These are phyloP conservation scores for Blastocystis sp. DNA, from an alignment of 352 stramenopile species.

Conservation along the genomic window DNA sequence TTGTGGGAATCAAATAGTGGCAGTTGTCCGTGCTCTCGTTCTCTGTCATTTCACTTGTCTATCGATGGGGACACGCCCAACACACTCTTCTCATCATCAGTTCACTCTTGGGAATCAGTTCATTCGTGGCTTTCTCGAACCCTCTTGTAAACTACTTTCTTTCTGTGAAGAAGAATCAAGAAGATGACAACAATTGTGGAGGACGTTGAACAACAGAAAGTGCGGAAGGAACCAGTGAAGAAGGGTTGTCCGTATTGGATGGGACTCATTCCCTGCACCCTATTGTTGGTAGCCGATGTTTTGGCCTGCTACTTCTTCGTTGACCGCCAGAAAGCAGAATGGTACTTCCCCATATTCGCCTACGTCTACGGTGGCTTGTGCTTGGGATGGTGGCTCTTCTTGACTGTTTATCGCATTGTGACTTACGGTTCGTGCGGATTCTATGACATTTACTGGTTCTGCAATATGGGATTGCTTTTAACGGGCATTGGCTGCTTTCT, in stretches of 20 bases:
- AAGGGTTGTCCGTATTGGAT: constrained; percentile 48
- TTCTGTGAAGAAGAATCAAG: background rate
- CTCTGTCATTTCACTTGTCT: no score
- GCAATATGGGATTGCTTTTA: constrained; percentile 57
- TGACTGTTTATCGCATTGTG: constrained; percentile 2
- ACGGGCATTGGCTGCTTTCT: constrained; percentile 16
- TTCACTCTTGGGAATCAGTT: no score
- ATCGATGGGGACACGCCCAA: no score
- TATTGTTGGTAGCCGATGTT: constrained; percentile 2
- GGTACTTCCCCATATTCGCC: constrained; percentile 34
- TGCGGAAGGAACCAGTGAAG: background rate
- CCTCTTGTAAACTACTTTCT: background rate
- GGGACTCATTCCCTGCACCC: constrained; percentile 8
- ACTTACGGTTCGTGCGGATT: constrained; percentile 19
- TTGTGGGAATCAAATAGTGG: background rate
- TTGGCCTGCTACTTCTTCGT: constrained; percentile 9
- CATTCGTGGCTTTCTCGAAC: no score
- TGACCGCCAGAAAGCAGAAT: background rate
- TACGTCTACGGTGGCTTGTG: constrained; percentile 20
- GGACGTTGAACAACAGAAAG: constrained; percentile 9
- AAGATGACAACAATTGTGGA: background rate
- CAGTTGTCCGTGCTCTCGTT: no score
- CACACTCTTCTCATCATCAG: no score
- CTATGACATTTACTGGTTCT: constrained; percentile 74
- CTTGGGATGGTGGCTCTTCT: constrained; percentile 17